Evolutionary conservation across 2,329 filamentous ascomycete genomes (phyloP).

Genomic region (Trematosphaeria pertusa): DNA sequence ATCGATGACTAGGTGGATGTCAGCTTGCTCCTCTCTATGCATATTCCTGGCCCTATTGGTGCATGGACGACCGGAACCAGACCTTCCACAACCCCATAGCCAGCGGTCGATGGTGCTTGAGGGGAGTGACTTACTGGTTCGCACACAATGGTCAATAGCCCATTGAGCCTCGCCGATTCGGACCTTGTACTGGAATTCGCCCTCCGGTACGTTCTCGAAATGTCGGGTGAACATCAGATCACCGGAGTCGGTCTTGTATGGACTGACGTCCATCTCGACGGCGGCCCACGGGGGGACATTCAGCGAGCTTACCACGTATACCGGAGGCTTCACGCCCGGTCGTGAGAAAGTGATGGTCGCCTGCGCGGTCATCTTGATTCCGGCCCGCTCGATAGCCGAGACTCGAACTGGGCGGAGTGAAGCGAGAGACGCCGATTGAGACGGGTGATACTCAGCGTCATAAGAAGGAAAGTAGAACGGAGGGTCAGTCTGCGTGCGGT

Average conservation of each 20-base stretch:
- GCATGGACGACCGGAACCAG: too few relatives aligned
- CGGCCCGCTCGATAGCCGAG: neutral
- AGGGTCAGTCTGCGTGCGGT: neutral
- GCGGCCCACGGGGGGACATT: conserved; percentile 71
- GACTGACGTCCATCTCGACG: conserved; percentile 66
- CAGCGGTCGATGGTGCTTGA: too few relatives aligned
- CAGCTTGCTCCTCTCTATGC: too few relatives aligned
- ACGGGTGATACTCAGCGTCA: neutral
- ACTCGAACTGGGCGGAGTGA: conserved; percentile 7
- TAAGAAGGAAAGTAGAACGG: neutral
- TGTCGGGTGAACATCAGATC: conserved; percentile 65
- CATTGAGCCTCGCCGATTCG: conserved; percentile 70
- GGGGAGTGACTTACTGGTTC: conserved; percentile 66
- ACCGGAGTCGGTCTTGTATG: conserved; percentile 57
- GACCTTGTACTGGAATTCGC: conserved; percentile 77
- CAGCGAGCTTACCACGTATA: conserved; percentile 75
- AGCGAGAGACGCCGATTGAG: neutral
- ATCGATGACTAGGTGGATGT: too few relatives aligned
- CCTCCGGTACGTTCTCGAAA: conserved; percentile 62
- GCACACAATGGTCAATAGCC: conserved; percentile 68
- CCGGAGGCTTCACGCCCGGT: conserved; percentile 67
- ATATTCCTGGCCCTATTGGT: neutral
- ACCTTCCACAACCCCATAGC: too few relatives aligned
- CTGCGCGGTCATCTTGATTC: conserved; percentile 26
- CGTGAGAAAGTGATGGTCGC: conserved; percentile 68